Evolutionary conservation across 768 basidiomycete genomes (phyloP).

Genomic region (Candolleomyces efflorescens): DNA sequence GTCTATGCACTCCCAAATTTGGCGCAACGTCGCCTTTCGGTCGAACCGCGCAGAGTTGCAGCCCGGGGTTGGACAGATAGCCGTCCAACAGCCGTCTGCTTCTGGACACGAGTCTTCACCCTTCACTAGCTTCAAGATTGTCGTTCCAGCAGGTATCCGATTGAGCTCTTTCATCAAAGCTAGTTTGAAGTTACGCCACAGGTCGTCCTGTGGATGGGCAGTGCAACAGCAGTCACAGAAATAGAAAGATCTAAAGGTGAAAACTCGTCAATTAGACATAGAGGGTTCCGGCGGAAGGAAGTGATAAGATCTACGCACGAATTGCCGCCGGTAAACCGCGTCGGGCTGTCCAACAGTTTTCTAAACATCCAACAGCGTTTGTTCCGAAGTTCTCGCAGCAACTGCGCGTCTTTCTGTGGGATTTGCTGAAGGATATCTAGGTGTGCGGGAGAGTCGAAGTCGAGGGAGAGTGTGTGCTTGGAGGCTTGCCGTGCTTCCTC

Average conservation of each 20-base stretch:
- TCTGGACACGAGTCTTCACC: constrained; percentile 1
- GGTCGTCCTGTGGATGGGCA: not conserved
- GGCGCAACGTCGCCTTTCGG: not conserved
- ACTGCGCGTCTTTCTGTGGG: not conserved
- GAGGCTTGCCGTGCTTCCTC: constrained; percentile 4
- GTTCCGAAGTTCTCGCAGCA: not conserved
- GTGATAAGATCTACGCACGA: not conserved
- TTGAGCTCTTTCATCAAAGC: constrained; percentile 1
- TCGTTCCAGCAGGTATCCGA: not conserved
- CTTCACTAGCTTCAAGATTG: not conserved
- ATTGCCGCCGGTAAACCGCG: constrained; percentile 3
- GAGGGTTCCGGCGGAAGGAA: not conserved
- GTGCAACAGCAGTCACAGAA: constrained; percentile 4
- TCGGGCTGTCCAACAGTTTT: not conserved
- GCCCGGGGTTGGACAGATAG: not conserved
- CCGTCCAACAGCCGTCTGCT: constrained; percentile 3
- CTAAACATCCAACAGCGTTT: not conserved
- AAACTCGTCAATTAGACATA: not conserved
- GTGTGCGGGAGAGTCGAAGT: not conserved
- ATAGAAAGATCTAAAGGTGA: constrained; percentile 1
- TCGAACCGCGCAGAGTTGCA: constrained; percentile 7
- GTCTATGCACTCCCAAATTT: constrained; percentile 4
- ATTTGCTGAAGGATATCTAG: not conserved
- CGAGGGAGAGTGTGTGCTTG: not conserved
- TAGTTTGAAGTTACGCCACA: constrained; percentile 1